These are phyloP conservation scores for Auxenochlorella pyrenoidosa DNA, from an alignment of 139 green algal genomes.

Conservation along the genomic window DNA sequence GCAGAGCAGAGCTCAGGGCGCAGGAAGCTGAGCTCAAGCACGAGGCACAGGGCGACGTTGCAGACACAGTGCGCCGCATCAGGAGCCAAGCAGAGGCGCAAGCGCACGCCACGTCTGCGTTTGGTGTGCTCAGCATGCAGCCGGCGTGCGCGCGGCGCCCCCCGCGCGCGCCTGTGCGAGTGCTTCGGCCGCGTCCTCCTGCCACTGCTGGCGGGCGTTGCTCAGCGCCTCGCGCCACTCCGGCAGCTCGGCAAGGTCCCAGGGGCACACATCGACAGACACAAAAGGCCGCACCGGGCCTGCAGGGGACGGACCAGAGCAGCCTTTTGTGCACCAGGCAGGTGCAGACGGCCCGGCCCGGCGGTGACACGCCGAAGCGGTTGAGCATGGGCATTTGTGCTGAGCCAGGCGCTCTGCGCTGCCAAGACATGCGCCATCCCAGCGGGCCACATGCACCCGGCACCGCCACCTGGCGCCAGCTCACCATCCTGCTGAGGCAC, in stretches of 20 bases:
- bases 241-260: constrained; percentile 23
- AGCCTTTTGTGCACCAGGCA: too few relatives aligned
- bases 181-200: background rate
- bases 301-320: background rate
- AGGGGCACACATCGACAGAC: constrained; percentile 21
- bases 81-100: too few relatives aligned
- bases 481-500: constrained; percentile 23
- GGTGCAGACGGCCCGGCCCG: too few relatives aligned
- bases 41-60: too few relatives aligned
- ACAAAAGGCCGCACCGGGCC: constrained; percentile 25
- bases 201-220: constrained; percentile 17
- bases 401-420: background rate
- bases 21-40: background rate
- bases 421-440: too few relatives aligned
- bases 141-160: background rate
- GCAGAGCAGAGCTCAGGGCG: background rate
- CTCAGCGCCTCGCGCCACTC: constrained; percentile 19
- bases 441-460: too few relatives aligned
- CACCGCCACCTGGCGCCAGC: too few relatives aligned
- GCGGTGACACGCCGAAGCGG: too few relatives aligned
- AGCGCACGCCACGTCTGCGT: too few relatives aligned
- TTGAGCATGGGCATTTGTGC: background rate
- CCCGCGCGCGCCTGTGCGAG: background rate
- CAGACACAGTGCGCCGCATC: too few relatives aligned
- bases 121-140: too few relatives aligned